These are phyloP conservation scores for Yamadazyma laniorum DNA, from an alignment of 805 yeast species.

Conservation along the genomic window DNA sequence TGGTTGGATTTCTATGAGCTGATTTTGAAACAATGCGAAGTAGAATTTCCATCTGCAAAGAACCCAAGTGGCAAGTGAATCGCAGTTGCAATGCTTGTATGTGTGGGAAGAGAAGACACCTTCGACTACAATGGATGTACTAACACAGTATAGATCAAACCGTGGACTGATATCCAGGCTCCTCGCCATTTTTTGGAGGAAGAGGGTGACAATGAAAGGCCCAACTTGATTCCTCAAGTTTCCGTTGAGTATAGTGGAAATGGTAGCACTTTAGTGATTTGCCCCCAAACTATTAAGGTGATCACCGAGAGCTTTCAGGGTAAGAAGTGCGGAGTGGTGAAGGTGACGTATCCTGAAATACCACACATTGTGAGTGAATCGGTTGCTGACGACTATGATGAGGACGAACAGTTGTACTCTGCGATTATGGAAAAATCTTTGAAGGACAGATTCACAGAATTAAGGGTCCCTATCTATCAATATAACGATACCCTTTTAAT, in stretches of 20 bases:
- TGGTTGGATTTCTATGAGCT: conserved; percentile 2
- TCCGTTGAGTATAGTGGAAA: conserved; percentile 16
- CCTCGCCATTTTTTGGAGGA: conserved; percentile 54
- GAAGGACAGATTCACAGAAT: conserved; percentile 20
- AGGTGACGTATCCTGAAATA: conserved; percentile 4
- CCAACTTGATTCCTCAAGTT: conserved; percentile 28
- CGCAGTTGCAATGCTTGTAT: conserved; percentile 22
- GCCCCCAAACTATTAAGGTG: conserved; percentile 27
- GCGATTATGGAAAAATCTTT: conserved; percentile 26
- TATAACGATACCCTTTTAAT: conserved; percentile 17
- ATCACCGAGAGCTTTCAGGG: conserved; percentile 18
- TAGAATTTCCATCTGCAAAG: too few relatives aligned
- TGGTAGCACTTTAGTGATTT: conserved; percentile 23
- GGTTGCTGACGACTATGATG: conserved; percentile 40
- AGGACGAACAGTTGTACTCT: conserved; percentile 49
- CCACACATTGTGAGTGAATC: background rate
- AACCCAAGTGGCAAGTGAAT: conserved; percentile 1
- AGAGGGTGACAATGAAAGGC: conserved; percentile 24
- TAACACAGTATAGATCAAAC: conserved; percentile 35
- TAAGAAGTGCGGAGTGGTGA: conserved; percentile 6
- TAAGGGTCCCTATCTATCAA: conserved; percentile 22
- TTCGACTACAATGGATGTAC: background rate
- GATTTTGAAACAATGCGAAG: too few relatives aligned
- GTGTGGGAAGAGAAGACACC: conserved; percentile 9
- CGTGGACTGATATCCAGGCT: conserved; percentile 47